Percentiles rank a stretch among this genome's conserved stretches.
These are phyloP conservation scores for Flaveria sonorensis DNA, from an alignment of 129 eudicot genomes.

Conservation along the genomic window DNA sequence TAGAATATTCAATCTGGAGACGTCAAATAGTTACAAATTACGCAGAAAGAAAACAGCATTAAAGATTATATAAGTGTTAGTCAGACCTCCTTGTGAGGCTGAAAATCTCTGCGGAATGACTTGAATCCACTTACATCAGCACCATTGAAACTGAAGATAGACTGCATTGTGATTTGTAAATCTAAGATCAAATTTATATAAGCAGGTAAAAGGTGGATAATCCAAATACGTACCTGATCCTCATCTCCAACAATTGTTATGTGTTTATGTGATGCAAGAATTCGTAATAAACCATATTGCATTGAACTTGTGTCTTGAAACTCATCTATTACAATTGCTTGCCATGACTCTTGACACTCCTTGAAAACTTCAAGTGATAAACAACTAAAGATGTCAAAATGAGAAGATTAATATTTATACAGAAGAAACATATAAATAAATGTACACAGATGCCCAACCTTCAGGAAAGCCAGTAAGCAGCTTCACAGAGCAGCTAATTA, in stretches of 20 bases:
- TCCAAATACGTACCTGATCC: conserved; percentile 66
- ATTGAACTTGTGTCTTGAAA: conserved; percentile 97
- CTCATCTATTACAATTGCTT: conserved; percentile 89
- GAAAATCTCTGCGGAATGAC: conserved; percentile 91
- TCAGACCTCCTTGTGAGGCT: conserved; percentile 77
- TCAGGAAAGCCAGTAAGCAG: conserved; percentile 70
- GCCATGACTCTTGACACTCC: conserved; percentile 84
- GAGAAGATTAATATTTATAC: conserved; percentile 10
- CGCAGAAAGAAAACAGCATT: not conserved
- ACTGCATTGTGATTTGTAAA: conserved; percentile 52
- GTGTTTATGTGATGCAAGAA: conserved; percentile 79
- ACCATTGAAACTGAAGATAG: conserved; percentile 94
- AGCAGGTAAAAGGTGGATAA: conserved; percentile 15
- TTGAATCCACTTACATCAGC: conserved; percentile 85
- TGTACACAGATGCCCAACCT: conserved; percentile 51
- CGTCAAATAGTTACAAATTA: conserved; percentile 11
- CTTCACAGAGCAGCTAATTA: conserved; percentile 83
- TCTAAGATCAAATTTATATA: not conserved
- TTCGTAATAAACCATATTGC: conserved; percentile 72
- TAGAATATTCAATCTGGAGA: conserved; percentile 14
- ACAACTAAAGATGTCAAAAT: conserved; percentile 21
- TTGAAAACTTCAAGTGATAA: conserved; percentile 48
- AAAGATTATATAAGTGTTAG: conserved; percentile 12
- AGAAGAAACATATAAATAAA: not conserved
- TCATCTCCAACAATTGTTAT: conserved; percentile 96